Evolutionary conservation across 257 asterid genomes (phyloP), one percentile per base, ranked within the genome.

Genomic region (Voacanga thouarsii): DNA sequence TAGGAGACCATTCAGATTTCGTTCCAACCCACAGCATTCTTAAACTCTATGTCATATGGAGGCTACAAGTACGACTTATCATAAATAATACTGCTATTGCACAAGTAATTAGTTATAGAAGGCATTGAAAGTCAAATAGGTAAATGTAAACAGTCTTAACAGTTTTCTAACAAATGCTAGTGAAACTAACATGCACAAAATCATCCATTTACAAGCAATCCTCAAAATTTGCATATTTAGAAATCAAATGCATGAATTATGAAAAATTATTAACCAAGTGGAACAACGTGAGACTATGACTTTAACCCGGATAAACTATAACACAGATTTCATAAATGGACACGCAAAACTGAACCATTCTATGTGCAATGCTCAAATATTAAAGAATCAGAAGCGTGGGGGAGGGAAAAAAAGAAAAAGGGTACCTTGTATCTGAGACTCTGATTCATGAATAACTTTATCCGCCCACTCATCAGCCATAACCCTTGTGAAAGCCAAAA

Each of bases 381-480:
- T 53, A 47, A 61, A 79, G 53, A 51, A 41, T 45, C 49, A 50
- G 69, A 68, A 85, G n/a, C 16, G 30, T 4, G 71, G n/a, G n/a
- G n/a, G n/a, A n/a, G n/a, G n/a, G 26, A 70, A 49, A 41, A 60
- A 39, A 64, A 63, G 2, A 33, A 33, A 33, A 33, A 33, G n/a
- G n/a, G n/a, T n/a, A 89, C 94, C 97, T 89, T 84, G 87, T 9
- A 60, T 69, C 72, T 87, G 92, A 74, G 89, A 77, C 86, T 94
- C 96, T 4, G 96, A 89, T 71, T 87, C 96, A 33, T 82, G 80
- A 76, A 89, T 79, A 57, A 67, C 91, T 61, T 70, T 41, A 71
- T 92, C 93, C 0, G 97, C 97, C 98, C 98, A 92, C 6, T 87
- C 90, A 83, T 87, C 97, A 77, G 84, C 80, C 89, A 84, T 69